These are phyloP conservation scores for Centaurea solstitialis DNA, from an alignment of 129 eudicot species.

Conservation along the genomic window DNA sequence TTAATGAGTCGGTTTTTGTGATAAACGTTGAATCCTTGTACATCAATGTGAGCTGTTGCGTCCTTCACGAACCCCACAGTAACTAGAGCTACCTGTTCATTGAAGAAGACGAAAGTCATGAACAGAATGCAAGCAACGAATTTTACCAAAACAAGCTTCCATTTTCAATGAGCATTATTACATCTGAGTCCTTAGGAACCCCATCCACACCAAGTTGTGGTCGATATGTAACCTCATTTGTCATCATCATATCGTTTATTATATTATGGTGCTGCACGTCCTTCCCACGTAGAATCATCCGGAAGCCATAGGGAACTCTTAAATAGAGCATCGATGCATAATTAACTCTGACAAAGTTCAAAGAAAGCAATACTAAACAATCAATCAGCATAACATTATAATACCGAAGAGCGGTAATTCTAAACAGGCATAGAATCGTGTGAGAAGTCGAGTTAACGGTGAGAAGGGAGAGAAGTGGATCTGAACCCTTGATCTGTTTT, in stretches of 20 bases:
- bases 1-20: conserved; percentile 96
- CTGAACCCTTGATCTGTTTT: too few species aligned
- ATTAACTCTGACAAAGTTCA: conserved; percentile 49
- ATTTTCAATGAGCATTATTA: conserved; percentile 45
- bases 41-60: conserved; percentile 91
- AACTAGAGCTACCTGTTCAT: conserved; percentile 74
- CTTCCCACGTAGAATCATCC: conserved; percentile 76
- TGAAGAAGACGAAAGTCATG: background rate
- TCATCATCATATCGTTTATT: conserved; percentile 93
- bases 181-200: conserved; percentile 66
- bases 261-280: conserved; percentile 74
- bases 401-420: background rate
- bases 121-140: conserved; percentile 19
- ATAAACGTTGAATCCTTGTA: conserved; percentile 97
- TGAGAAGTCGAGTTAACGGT: too few species aligned
- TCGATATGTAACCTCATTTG: conserved; percentile 84
- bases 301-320: conserved; percentile 68
- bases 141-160: conserved; percentile 5
- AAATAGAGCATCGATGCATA: conserved; percentile 84
- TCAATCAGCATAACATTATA: conserved; percentile 1
- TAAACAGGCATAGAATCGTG: background rate
- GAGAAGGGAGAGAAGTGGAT: too few species aligned
- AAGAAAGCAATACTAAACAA: conserved; percentile 4
- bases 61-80: conserved; percentile 98
- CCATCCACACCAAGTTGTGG: conserved; percentile 81